Conservation (phyloP, 1,139 yeast genomes). For the Pichia sp. region DNA sequence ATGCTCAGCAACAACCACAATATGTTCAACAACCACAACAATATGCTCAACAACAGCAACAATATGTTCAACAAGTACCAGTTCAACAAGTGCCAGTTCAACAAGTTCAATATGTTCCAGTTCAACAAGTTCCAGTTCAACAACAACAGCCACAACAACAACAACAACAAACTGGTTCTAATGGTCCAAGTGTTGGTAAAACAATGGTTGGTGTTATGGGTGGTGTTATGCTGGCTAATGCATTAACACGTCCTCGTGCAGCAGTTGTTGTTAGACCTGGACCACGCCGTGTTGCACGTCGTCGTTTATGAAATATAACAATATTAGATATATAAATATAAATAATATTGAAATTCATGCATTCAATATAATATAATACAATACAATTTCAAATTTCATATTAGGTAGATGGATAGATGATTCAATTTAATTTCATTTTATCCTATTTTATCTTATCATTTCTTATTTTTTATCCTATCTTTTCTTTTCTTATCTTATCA, state of each 20-base stretch:
- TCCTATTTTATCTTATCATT: too few relatives aligned
- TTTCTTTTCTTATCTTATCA: too few relatives aligned
- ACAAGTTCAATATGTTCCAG: background rate
- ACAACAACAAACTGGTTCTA: background rate
- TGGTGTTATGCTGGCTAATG: constrained; percentile 10
- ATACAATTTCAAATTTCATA: too few relatives aligned
- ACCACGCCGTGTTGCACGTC: background rate
- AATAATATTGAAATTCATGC: too few relatives aligned
- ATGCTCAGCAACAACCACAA: background rate
- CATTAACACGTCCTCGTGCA: background rate
- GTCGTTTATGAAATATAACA: background rate
- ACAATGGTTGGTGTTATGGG: constrained; percentile 11
- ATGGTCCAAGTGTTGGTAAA: constrained; percentile 6
- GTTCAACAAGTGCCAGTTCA: constrained; percentile 1
- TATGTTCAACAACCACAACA: background rate
- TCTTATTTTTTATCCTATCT: too few relatives aligned
- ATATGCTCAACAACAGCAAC: background rate
- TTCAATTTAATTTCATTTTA: too few relatives aligned
- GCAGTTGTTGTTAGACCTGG: background rate
- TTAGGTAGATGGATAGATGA: too few relatives aligned
- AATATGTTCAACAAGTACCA: background rate
- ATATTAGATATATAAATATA: too few relatives aligned
- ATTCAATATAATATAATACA: too few relatives aligned
- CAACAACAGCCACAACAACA: background rate
- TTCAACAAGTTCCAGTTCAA: background rate